phyloP scores from a whole-genome alignment of 148 eudicot genomes.

The Rhododendron kiyosumense region DNA sequence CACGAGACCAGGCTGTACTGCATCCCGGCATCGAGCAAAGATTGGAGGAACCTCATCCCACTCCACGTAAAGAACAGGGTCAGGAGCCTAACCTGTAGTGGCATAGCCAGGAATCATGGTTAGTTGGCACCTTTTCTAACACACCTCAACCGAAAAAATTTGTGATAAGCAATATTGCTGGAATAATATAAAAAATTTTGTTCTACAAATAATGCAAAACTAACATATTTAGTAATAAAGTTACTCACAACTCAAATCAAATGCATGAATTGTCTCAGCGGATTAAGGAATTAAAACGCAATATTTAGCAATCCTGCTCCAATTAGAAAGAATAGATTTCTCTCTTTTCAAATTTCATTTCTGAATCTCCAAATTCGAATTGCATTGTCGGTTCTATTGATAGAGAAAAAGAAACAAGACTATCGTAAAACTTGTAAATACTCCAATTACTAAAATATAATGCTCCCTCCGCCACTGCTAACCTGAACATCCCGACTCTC shows the following conservation, averaged over 20 bases:
- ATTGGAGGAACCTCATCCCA: slow-evolving; percentile 63
- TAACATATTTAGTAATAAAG: neutral
- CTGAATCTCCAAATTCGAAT: neutral
- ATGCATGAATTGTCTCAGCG: neutral
- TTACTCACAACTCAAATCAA: neutral
- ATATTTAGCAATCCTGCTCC: neutral
- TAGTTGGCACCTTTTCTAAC: neutral
- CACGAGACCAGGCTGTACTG: slow-evolving; percentile 74
- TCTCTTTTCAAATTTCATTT: neutral
- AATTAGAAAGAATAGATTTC: neutral
- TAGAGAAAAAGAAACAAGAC: neutral
- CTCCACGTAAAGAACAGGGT: slow-evolving; percentile 86
- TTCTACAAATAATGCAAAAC: too few species aligned
- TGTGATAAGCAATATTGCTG: neutral
- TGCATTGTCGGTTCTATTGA: neutral
- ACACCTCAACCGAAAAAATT: neutral
- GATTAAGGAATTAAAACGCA: neutral
- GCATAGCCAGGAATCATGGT: neutral
- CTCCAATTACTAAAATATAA: too few species aligned
- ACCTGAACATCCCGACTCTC: slow-evolving; percentile 47
- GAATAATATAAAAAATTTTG: too few species aligned
- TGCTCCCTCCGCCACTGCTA: too few species aligned
- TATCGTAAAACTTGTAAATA: neutral
- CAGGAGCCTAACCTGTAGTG: slow-evolving; percentile 51
- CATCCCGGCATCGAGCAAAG: slow-evolving; percentile 64